These are phyloP conservation scores for Penicillium robsamsonii DNA, from an alignment of 495 filamentous ascomycete genomes.

Conservation along the genomic window DNA sequence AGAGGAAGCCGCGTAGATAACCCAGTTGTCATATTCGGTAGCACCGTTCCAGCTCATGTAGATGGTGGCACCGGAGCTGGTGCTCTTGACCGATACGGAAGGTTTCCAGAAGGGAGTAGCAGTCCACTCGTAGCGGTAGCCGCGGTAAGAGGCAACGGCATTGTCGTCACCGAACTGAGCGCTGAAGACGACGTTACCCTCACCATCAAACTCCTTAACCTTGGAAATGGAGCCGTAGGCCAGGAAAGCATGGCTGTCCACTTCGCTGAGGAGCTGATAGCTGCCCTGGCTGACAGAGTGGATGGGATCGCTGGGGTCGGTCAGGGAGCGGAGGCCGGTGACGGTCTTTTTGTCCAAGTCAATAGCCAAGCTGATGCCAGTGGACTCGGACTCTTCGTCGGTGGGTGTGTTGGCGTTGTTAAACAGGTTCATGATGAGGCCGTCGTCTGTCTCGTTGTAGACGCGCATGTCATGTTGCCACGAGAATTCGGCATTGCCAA, in stretches of 20 bases:
- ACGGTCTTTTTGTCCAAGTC: conserved; percentile 42
- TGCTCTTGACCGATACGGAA: conserved; percentile 24
- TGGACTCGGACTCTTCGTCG: conserved; percentile 29
- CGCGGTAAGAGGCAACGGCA: conserved; percentile 41
- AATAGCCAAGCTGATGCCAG: conserved; percentile 40
- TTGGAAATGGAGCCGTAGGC: conserved; percentile 50
- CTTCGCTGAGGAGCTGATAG: conserved; percentile 39
- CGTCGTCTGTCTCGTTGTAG: conserved; percentile 34
- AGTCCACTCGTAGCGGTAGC: conserved; percentile 41
- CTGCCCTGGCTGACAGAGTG: conserved; percentile 49
- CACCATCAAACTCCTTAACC: conserved; percentile 46
- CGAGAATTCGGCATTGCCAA: conserved; percentile 39
- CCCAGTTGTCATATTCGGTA: conserved; percentile 43
- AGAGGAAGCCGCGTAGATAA: conserved; percentile 27
- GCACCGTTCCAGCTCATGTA: conserved; percentile 47
- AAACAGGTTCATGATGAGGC: conserved; percentile 31
- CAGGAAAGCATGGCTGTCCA: conserved; percentile 42
- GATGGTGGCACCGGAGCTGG: conserved; percentile 16
- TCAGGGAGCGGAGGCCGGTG: conserved; percentile 32
- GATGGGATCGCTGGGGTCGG: conserved; percentile 35
- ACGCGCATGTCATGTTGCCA: conserved; percentile 46
- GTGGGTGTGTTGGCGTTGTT: conserved; percentile 38
- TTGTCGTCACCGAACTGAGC: conserved; percentile 40
- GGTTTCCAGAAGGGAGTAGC: conserved; percentile 40
- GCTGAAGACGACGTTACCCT: conserved; percentile 33